Conservation (phyloP, 257 asterid genomes). For the Scutellaria minor region DNA sequence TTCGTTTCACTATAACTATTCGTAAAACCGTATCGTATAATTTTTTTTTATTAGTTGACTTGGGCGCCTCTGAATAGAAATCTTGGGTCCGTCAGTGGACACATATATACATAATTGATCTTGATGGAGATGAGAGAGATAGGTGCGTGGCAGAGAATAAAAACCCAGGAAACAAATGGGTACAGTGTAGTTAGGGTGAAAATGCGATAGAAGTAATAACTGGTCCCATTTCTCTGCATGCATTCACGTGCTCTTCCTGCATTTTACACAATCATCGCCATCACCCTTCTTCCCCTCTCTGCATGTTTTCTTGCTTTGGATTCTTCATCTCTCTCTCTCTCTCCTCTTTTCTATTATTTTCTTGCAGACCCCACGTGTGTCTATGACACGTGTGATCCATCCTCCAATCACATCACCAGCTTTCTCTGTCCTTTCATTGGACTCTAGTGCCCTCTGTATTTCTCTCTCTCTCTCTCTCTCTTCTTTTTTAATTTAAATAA, state of each 20-base stretch:
- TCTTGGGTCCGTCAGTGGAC: too few species aligned
- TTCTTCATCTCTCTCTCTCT: conserved; percentile 46
- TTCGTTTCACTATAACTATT: too few species aligned
- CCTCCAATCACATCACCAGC: conserved; percentile 52
- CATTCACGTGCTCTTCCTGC: conserved; percentile 74
- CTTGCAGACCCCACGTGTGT: conserved; percentile 71
- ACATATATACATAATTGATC: too few species aligned
- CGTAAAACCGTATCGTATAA: too few species aligned
- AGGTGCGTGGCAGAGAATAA: too few species aligned
- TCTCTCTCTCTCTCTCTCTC: not conserved
- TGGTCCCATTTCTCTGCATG: conserved; percentile 73
- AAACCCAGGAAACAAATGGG: not conserved
- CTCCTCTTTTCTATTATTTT: not conserved
- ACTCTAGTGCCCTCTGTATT: conserved; percentile 13
- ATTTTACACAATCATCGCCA: conserved; percentile 47
- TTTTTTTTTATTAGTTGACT: too few species aligned
- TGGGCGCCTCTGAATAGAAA: too few species aligned
- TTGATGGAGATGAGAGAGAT: too few species aligned
- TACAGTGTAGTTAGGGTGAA: conserved; percentile 29
- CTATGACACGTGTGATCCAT: conserved; percentile 56
- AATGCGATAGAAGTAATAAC: conserved; percentile 45
- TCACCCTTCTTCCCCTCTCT: conserved; percentile 23
- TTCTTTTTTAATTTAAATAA: not conserved
- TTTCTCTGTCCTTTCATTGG: conserved; percentile 37
- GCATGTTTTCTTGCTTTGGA: conserved; percentile 55